Conservation (phyloP, 202 grass and related monocot genomes). For the Schoenoplectus tabernaemontani region DNA sequence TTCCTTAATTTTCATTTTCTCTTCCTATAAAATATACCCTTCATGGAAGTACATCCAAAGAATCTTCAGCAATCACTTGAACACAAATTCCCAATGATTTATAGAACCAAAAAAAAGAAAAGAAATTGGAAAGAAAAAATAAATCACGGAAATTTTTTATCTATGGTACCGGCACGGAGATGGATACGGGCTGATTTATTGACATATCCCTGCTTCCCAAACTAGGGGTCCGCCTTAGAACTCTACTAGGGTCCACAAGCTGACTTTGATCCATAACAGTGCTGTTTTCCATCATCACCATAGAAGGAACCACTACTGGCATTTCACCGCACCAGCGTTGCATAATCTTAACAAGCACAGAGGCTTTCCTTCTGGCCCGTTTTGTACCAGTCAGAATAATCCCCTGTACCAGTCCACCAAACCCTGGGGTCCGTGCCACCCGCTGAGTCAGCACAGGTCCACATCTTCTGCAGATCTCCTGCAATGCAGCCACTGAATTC, state of each 20-base stretch:
- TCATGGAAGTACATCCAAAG: constrained; percentile 14
- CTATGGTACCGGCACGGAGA: constrained; percentile 85
- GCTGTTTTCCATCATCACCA: constrained; percentile 29
- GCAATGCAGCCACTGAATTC: constrained; percentile 82
- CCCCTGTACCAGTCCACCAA: constrained; percentile 50
- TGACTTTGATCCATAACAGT: constrained; percentile 11
- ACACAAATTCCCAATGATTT: too few relatives aligned
- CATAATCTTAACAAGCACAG: constrained; percentile 65
- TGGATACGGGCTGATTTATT: constrained; percentile 42
- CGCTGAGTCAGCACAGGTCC: constrained; percentile 42
- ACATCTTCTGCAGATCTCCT: constrained; percentile 66
- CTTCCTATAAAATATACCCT: constrained; percentile 26
- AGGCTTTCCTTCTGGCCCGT: constrained; percentile 78
- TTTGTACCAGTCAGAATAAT: constrained; percentile 62
- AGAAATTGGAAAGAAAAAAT: not conserved
- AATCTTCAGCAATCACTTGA: constrained; percentile 14
- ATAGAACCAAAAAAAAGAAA: not conserved
- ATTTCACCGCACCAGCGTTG: constrained; percentile 40
- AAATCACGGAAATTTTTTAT: constrained; percentile 18
- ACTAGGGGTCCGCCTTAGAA: constrained; percentile 41
- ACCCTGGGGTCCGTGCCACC: constrained; percentile 42
- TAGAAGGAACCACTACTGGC: constrained; percentile 41
- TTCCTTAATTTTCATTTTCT: constrained; percentile 16
- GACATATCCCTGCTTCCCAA: constrained; percentile 65
- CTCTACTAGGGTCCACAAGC: constrained; percentile 23